Percentiles rank a stretch among this genome's conserved stretches.
Conservation (phyloP, 2,329 filamentous ascomycete genomes). For the Cladophialophora immunda region DNA sequence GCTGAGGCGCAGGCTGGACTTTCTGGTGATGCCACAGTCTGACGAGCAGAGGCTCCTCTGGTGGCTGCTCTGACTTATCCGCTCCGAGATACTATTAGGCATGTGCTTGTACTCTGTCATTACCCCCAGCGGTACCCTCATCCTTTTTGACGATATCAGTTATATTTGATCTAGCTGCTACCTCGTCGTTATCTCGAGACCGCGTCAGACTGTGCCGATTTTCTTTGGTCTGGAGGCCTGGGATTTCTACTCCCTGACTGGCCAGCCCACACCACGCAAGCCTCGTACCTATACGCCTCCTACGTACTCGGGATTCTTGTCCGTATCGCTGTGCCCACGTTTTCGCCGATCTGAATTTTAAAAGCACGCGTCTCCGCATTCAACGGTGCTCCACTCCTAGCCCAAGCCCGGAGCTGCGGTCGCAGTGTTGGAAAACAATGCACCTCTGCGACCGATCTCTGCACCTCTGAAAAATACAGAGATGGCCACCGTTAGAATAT, state of each 20-base stretch:
- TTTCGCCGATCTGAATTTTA: neutral
- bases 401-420: neutral
- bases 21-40: neutral
- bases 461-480: neutral
- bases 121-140: no score
- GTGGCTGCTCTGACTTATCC: no score
- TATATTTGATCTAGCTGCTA: no score
- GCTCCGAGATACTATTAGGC: no score
- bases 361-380: slow-evolving; percentile 1
- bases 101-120: no score
- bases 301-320: neutral
- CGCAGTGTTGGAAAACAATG: slow-evolving; percentile 8
- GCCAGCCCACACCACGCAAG: neutral
- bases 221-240: no score
- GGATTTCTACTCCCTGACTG: neutral
- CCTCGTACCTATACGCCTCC: neutral
- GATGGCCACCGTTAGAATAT: slow-evolving; percentile 75
- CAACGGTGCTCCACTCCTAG: neutral
- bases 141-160: no score
- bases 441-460: neutral
- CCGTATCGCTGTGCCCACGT: neutral
- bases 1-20: neutral
- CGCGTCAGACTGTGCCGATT: no score
- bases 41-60: no score
- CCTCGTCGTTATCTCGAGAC: no score